Evolutionary conservation across 2,329 filamentous ascomycete genomes (phyloP).

Genomic region (Colletotrichum sp.): DNA sequence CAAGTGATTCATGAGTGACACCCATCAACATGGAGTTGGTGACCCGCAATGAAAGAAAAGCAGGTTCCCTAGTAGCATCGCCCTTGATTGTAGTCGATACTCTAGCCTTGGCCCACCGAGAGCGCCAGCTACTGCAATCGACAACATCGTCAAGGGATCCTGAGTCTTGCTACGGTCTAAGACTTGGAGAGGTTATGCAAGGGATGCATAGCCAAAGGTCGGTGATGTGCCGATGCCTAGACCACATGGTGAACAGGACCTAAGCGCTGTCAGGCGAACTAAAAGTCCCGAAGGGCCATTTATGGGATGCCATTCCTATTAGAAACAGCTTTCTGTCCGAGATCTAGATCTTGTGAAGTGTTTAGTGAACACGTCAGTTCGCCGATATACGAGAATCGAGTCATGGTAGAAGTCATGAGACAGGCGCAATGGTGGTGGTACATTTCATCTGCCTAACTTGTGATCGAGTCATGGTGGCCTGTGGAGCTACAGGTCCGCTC

Average conservation of each 20-base stretch:
- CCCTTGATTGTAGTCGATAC: not conserved
- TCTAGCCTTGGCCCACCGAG: not conserved
- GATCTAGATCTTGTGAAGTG: not conserved
- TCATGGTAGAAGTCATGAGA: not conserved
- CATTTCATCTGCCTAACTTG: not conserved
- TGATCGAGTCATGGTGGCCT: not conserved
- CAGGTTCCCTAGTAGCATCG: not conserved
- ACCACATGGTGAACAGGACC: not conserved
- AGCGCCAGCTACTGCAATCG: not conserved
- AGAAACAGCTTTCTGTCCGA: not conserved
- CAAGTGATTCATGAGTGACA: not conserved
- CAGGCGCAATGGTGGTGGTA: not conserved
- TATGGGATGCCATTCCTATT: not conserved
- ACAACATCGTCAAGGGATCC: not conserved
- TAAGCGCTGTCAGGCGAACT: not conserved
- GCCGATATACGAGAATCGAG: not conserved
- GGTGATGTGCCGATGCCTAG: not conserved
- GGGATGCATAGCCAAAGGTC: not conserved
- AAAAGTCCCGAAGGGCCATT: not conserved
- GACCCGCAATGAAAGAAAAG: not conserved
- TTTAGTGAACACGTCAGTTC: not conserved
- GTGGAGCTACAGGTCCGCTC: not conserved
- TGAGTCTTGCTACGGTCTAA: not conserved
- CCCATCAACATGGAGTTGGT: not conserved
- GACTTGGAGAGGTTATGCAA: not conserved